phyloP scores from a whole-genome alignment of 2,329 filamentous ascomycete genomes.

The Monosporascus sp. region DNA sequence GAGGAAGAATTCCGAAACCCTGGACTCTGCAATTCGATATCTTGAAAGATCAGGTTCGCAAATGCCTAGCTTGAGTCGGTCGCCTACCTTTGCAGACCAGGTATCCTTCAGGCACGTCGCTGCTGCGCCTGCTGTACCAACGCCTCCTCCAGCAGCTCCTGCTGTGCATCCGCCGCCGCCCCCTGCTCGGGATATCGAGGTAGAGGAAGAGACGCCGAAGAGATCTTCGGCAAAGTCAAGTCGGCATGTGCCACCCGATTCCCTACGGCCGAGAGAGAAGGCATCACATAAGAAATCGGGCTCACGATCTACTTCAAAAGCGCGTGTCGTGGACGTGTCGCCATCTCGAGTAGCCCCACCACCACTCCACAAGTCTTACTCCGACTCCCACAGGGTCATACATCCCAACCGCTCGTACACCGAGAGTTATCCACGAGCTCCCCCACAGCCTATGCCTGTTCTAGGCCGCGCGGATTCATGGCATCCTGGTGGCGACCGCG shows the following conservation, averaged over 20 bases:
- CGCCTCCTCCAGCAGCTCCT: conserved; percentile 22
- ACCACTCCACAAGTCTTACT: conserved; percentile 15
- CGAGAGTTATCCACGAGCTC: conserved; percentile 14
- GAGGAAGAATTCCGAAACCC: conserved; percentile 20
- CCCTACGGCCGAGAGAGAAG: conserved; percentile 23
- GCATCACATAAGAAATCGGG: conserved; percentile 21
- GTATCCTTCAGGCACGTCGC: conserved; percentile 7
- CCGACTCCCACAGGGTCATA: conserved; percentile 8
- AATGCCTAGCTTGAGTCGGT: conserved; percentile 8
- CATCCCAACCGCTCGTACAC: conserved; percentile 18
- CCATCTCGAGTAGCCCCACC: conserved; percentile 10
- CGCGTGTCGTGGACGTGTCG: conserved; percentile 15
- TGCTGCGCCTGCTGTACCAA: conserved; percentile 21
- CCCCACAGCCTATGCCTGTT: conserved; percentile 10
- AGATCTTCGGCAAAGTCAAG: conserved; percentile 18
- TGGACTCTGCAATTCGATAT: conserved; percentile 23
- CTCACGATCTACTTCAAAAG: conserved; percentile 11
- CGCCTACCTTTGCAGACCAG: conserved; percentile 20
- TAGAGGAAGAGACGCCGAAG: conserved; percentile 19
- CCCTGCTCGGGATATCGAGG: conserved; percentile 8
- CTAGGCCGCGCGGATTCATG: conserved; percentile 19
- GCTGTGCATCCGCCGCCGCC: conserved; percentile 18
- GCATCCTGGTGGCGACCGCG: conserved; percentile 12
- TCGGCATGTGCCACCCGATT: conserved; percentile 25
- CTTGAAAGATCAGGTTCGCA: conserved; percentile 22